Base-by-base conservation (phyloP, 768 basidiomycete species). In the Tricholoma furcatifolium region DNA sequence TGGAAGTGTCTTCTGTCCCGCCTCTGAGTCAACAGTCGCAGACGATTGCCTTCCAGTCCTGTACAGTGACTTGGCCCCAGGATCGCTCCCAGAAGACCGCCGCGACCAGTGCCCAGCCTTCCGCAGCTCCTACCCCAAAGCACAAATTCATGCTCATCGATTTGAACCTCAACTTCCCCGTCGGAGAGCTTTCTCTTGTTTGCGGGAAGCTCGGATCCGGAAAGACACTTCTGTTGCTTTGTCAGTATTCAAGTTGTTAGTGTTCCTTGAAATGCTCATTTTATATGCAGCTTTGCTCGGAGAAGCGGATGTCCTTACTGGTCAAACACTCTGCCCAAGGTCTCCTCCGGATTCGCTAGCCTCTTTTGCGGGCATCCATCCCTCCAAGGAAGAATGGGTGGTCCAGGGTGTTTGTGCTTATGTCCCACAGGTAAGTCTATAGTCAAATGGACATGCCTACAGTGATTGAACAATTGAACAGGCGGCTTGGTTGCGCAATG, bases 131-230 rank as follows among this genome's bases (percentile, higher is more conserved):
- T 0, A 93, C 93, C 0, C 94, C 93, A 8, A 81, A 78, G 54
- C 74, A 82, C 55, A 88, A 87, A 60, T 97, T 97, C 65, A 69
- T 88, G 27, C 78, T 97, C 2, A 73, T 87, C n/a, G 90, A 94
- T 62, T 67, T 96, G 50, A 80, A 78, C 15, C 67, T 95, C 14
- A 76, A 81, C 39, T 94, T 97, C 72, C 93, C 93, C 0, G 68
- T 73, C 11, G 89, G 89, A 23, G 80, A 89, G 66, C 74, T 96
- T 21, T 87, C 89, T 1, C 76, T 97, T 14, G 80, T 97, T 15
- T 94, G 92, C 62, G 94, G 94, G 2, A 91, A 93, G 63, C 75
- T 96, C 9, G 93, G 92, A 3, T 88, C 88, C 15, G 93, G 94
- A 23, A 97, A 96, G 72, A 90, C 93, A 0, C 71, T 97, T 6